Base-by-base conservation (phyloP, 1,139 yeast species). In the Sugiyamaella xylanicola region DNA sequence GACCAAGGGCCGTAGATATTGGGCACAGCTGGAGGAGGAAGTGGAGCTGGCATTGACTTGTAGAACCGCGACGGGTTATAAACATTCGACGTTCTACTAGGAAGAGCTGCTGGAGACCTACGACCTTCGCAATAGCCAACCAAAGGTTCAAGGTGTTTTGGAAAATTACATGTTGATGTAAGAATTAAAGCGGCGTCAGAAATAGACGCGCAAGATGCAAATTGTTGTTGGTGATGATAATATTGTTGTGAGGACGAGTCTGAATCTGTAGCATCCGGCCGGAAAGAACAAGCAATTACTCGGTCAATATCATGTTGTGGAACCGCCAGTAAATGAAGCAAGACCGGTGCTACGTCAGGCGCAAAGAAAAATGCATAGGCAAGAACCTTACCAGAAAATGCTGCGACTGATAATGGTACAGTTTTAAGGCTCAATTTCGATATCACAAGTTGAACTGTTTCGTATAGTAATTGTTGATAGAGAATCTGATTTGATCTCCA, bases 371-470 rank as follows among this genome's bases (percentile, higher is more conserved):
- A 88, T 13, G 84, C 74, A 65, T 82, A 81, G 0, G 95, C 92
- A 68, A 89, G 81, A 0, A 86, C 80, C 66, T 89, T 88, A 9
- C 96, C 96, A n/a, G 85, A 77, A 65, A 88, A 87, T 1, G 95
- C 95, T 22, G 85, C 79, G 16, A 84, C 70, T 3, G 87, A 76
- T 8, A 85, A 70, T 0, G 92, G 78, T 5, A 85, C 72, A 7
- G 77, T 77, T 66, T 86, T 86, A 50, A 81, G 65, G 45, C 79
- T 74, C 15, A 85, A 74, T 62, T 81, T 78, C 48, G 74, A 72
- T 19, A 86, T 76, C 52, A 85, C 78, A 63, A 77, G 81, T 47
- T 79, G 82, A 56, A 87, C 72, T 0, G 96, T 87, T 36, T 76
- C 73, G 3, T 76, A 69, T 42, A 88, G 72, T 25, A 70, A 58